These are phyloP conservation scores for Candida taoyuanica DNA, from an alignment of 805 yeast species.

Conservation along the genomic window DNA sequence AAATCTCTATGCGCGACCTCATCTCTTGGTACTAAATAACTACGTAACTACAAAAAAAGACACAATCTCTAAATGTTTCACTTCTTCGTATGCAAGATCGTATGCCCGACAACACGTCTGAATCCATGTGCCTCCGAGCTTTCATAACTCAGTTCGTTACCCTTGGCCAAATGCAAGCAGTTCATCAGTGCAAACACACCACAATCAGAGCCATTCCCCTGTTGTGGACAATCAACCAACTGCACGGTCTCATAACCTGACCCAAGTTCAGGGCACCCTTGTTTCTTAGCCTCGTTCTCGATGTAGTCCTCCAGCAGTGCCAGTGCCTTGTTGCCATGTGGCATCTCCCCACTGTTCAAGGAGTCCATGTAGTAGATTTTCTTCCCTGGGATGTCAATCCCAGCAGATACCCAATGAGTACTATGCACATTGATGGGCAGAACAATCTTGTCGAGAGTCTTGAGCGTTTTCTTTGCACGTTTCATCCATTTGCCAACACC, in stretches of 20 bases:
- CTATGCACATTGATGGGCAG: constrained; percentile 82
- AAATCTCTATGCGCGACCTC: too few species aligned
- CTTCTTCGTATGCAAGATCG: constrained; percentile 13
- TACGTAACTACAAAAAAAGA: too few species aligned
- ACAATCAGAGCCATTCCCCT: constrained; percentile 87
- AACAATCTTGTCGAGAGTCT: constrained; percentile 58
- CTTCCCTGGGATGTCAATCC: constrained; percentile 56
- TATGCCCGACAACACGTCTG: constrained; percentile 42
- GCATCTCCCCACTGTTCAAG: constrained; percentile 40
- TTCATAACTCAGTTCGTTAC: constrained; percentile 45
- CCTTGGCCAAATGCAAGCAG: constrained; percentile 56
- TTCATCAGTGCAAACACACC: constrained; percentile 89
- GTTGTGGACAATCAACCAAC: constrained; percentile 64
- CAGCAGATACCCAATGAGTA: constrained; percentile 91
- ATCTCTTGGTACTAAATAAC: too few species aligned
- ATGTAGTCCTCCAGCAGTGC: constrained; percentile 55
- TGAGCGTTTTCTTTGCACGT: constrained; percentile 63
- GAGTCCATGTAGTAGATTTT: constrained; percentile 77
- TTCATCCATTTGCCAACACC: constrained; percentile 87
- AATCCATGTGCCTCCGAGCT: constrained; percentile 67
- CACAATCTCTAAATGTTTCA: background rate
- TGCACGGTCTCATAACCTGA: constrained; percentile 30
- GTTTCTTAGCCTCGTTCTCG: constrained; percentile 57
- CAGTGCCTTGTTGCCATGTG: constrained; percentile 36
- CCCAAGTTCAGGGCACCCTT: constrained; percentile 30